Evolutionary conservation across 129 eudicot genomes (phyloP), one percentile per base, ranked within the genome.

Genomic region (Dittrichia graveolens): DNA sequence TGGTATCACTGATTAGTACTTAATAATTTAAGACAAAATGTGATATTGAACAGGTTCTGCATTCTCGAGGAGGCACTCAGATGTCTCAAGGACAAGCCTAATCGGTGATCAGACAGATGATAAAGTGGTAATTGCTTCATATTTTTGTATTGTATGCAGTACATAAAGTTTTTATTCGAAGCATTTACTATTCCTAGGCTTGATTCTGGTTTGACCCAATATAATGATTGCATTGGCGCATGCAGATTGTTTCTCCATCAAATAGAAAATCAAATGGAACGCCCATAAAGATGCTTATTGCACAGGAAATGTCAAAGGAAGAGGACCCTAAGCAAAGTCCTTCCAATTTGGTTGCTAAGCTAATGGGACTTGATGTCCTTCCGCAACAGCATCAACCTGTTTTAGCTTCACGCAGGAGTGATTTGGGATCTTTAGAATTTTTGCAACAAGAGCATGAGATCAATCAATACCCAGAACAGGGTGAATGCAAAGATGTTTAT

Each of bases 251-350:
- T 19, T 71, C 81, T 49, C 63, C 78, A 16, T 78, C 87, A 50
- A 83, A 74, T 71, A 80, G 77, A 66, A 92, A 80, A 73, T 77
- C 85, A 19, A 72, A 79, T 31, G 90, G 79, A 64, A 95, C 89
- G 6, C 96, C 96, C 7, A 87, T 95, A 75, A 95, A 95, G 85
- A 86, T 78, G 91, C 96, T 95, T 54, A 86, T 95, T 42, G 99
- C 89, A 19, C 88, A 90, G 71, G 99, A 95, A 73, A 95, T 95
- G 99, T 88, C 88, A 3, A 88, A 84, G 79, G 99, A 95, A 72
- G 85, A 82, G 7, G 86, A 79, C 43, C 67, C 80, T 39, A 88
- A 80, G 56, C 91, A 80, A 54, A 88, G 76, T 43, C 84, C 99
- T 5, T 85, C 99, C 44, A 85, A 82, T 85, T 77, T 95, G 45